Percentiles rank a stretch among this genome's conserved stretches.
Evolutionary conservation across 2,329 filamentous ascomycete species (phyloP).

Genomic region (Hypoxylon sp.): DNA sequence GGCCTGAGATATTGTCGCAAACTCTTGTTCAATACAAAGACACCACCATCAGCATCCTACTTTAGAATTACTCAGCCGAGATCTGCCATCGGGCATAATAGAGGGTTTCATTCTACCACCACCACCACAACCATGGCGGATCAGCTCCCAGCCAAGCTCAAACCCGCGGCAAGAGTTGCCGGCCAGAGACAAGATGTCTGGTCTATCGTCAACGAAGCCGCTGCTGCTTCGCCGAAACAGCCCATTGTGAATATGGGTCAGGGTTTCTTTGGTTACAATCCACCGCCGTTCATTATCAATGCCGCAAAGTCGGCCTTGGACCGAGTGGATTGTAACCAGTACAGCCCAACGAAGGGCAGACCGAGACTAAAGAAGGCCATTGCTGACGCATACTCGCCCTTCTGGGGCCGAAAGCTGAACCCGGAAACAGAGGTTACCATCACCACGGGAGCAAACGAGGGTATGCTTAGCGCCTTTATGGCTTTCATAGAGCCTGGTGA

Average conservation of each 20-base stretch:
- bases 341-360: slow-evolving; percentile 93
- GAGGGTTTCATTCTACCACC: slow-evolving; percentile 42
- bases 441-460: slow-evolving; percentile 89
- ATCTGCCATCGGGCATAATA: slow-evolving; percentile 19
- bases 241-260: slow-evolving; percentile 73
- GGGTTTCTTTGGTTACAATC: slow-evolving; percentile 91
- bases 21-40: slow-evolving; percentile 8
- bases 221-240: slow-evolving; percentile 68
- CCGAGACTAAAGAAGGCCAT: slow-evolving; percentile 93
- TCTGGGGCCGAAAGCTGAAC: slow-evolving; percentile 82
- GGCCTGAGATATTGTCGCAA: slow-evolving; percentile 19
- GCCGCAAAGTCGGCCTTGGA: slow-evolving; percentile 91
- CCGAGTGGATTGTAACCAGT: slow-evolving; percentile 96
- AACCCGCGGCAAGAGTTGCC: slow-evolving; percentile 60
- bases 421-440: slow-evolving; percentile 94
- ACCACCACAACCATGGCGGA: slow-evolving; percentile 47
- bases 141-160: slow-evolving; percentile 54
- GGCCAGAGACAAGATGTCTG: slow-evolving; percentile 62
- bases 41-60: background rate
- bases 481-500: slow-evolving; percentile 93
- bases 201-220: slow-evolving; percentile 73
- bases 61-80: slow-evolving; percentile 1
- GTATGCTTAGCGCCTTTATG: slow-evolving; percentile 98
- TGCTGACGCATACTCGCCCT: slow-evolving; percentile 88
- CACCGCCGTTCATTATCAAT: slow-evolving; percentile 86